Base-by-base conservation (phyloP, 108 stramenopile genomes). In the Poteriospumella lacustris region DNA sequence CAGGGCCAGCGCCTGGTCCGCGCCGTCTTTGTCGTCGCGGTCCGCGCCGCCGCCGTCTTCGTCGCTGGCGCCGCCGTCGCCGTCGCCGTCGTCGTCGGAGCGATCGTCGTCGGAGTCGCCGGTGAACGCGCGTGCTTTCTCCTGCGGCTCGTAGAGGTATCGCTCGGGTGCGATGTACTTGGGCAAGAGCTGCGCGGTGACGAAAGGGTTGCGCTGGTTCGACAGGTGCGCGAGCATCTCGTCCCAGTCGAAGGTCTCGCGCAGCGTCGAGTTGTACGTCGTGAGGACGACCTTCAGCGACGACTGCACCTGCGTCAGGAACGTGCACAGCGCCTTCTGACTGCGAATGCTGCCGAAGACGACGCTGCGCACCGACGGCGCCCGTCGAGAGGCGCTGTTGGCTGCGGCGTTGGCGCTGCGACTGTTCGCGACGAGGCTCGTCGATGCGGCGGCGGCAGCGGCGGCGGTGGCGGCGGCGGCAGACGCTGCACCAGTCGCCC, bases 161-260 rank as follows among this genome's bases (percentile, higher is more conserved):
- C 42, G 2, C 36, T 76, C 60, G 24, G 76, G 58, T 2, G 39
- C 44, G 44, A 76, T 39, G 39, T 9, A 59, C 19, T 24, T 12
- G 19, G 80, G 80, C n/a, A 80, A 70, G 40, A 80, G 58, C 68
- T 80, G 68, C n/a, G 69, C 9, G 2, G 80, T 80, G 24, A 39
- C 9, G 58, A 72, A 80, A 3, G 80, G 80, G 73, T 80, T 80
- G 3, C 80, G 73, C 2, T 75, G n/a, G 24, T 73, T 59, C 5
- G 70, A 43, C 24, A 80, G 42, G 75, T 80, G 76, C 38, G 80
- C 70, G 3, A 80, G 24, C 43, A 80, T 72, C 76, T 80, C 80
- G 2, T 31, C 31, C 80, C 80, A 80, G 41, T 42, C n/a, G 1
- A 59, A 52, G 38, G 70, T 29, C 41, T 73, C 42, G 29, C 42